These are phyloP conservation scores for Durotheca rogersii DNA, from an alignment of 495 filamentous ascomycete species.

Conservation along the genomic window DNA sequence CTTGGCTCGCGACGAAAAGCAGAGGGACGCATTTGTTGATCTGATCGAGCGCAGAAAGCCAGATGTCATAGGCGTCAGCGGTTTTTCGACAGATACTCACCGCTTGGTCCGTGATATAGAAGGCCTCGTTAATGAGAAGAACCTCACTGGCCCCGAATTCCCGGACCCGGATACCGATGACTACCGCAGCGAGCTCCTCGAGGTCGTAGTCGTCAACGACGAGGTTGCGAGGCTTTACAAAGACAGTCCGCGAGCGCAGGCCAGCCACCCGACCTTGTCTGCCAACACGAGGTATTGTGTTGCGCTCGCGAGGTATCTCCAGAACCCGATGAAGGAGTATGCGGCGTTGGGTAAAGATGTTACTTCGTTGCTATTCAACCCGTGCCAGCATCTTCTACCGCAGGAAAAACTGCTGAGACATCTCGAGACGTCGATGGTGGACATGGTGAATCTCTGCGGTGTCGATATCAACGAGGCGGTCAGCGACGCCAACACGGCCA, in stretches of 20 bases:
- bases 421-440: slow-evolving; percentile 91
- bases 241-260: slow-evolving; percentile 75
- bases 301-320: slow-evolving; percentile 83
- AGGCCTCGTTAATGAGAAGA: slow-evolving; percentile 69
- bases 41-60: slow-evolving; percentile 74
- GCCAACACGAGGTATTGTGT: slow-evolving; percentile 85
- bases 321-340: slow-evolving; percentile 94
- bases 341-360: slow-evolving; percentile 87
- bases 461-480: slow-evolving; percentile 94
- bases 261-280: slow-evolving; percentile 75
- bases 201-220: slow-evolving; percentile 90
- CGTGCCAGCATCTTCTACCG: slow-evolving; percentile 82
- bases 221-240: slow-evolving; percentile 94
- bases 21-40: slow-evolving; percentile 65
- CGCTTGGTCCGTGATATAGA: slow-evolving; percentile 77
- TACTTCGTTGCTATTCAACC: slow-evolving; percentile 80
- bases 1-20: slow-evolving; percentile 69
- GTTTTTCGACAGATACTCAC: slow-evolving; percentile 86
- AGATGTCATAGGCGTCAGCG: slow-evolving; percentile 86
- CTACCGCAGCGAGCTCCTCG: slow-evolving; percentile 70
- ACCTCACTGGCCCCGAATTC: slow-evolving; percentile 71
- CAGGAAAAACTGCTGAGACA: slow-evolving; percentile 81
- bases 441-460: slow-evolving; percentile 95
- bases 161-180: slow-evolving; percentile 62
- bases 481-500: slow-evolving; percentile 72